Conservation (phyloP, 202 grass and related monocot species). For the Zoysia matrella region DNA sequence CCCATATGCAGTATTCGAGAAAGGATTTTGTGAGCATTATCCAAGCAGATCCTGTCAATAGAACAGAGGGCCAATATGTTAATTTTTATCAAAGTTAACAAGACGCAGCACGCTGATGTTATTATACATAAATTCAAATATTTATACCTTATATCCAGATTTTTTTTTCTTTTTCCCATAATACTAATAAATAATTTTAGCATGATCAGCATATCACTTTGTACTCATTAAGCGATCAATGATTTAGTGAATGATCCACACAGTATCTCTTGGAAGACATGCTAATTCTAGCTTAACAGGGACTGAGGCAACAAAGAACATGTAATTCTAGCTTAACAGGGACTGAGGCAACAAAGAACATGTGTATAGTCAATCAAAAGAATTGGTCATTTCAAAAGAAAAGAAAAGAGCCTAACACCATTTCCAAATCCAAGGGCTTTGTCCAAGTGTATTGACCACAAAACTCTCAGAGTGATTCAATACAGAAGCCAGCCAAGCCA, state of each 20-base stretch:
- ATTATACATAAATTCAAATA: background rate
- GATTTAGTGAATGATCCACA: background rate
- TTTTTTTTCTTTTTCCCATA: background rate
- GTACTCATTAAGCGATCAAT: background rate
- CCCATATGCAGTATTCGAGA: constrained; percentile 65
- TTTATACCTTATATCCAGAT: background rate
- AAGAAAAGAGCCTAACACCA: background rate
- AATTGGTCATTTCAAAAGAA: constrained; percentile 20
- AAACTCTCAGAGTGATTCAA: constrained; percentile 14
- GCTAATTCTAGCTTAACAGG: background rate
- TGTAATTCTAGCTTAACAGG: background rate
- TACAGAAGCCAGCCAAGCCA: background rate
- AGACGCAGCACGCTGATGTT: background rate
- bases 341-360: background rate
- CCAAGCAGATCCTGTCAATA: constrained; percentile 79
- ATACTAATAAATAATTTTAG: constrained; percentile 5
- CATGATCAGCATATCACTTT: background rate
- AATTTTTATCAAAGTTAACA: background rate
- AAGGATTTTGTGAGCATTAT: constrained; percentile 81
- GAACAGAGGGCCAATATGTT: constrained; percentile 1
- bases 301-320: background rate
- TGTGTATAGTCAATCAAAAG: constrained; percentile 25
- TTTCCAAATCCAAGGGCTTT: background rate
- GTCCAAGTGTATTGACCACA: constrained; percentile 11
- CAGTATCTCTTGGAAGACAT: background rate